Conservation (phyloP, 2,329 filamentous ascomycete genomes). For the Tolypocladium album region DNA sequence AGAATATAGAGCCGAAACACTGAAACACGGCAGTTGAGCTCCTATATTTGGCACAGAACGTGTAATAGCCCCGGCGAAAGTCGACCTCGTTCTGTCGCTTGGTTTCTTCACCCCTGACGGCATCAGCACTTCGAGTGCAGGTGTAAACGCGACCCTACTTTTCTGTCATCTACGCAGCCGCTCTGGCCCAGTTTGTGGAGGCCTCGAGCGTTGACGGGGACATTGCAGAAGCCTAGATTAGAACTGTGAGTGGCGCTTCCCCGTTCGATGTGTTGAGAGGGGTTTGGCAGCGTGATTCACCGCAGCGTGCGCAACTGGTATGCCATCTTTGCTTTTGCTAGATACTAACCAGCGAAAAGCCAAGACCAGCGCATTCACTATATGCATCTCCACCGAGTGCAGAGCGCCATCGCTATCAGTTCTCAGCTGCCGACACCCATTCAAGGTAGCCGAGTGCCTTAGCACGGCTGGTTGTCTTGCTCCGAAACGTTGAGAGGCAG, state of each 20-base stretch:
- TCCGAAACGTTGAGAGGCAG: not conserved
- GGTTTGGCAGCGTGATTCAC: not conserved
- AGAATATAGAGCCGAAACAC: not conserved
- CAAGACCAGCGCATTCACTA: not conserved
- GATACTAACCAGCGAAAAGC: not conserved
- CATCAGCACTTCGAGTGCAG: not conserved
- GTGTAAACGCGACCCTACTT: not conserved
- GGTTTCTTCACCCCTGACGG: not conserved
- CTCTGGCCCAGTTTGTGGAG: not conserved
- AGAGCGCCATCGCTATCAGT: slow-evolving; percentile 2
- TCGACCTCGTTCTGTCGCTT: not conserved
- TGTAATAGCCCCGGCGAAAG: not conserved
- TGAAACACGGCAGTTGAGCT: not conserved
- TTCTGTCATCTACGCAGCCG: not conserved
- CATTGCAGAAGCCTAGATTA: not conserved
- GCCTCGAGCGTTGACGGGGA: not conserved
- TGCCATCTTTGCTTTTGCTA: slow-evolving; percentile 1
- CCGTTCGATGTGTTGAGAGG: not conserved
- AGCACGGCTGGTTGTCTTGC: slow-evolving; percentile 4
- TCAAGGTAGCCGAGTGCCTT: not conserved
- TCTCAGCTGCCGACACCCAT: slow-evolving; percentile 9
- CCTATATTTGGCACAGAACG: not conserved
- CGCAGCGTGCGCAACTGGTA: not conserved
- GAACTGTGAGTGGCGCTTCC: not conserved
- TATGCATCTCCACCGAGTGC: slow-evolving; percentile 1